These are phyloP conservation scores for Neolentinus lepideus DNA, from an alignment of 1,284 basidiomycete genomes.

Conservation along the genomic window DNA sequence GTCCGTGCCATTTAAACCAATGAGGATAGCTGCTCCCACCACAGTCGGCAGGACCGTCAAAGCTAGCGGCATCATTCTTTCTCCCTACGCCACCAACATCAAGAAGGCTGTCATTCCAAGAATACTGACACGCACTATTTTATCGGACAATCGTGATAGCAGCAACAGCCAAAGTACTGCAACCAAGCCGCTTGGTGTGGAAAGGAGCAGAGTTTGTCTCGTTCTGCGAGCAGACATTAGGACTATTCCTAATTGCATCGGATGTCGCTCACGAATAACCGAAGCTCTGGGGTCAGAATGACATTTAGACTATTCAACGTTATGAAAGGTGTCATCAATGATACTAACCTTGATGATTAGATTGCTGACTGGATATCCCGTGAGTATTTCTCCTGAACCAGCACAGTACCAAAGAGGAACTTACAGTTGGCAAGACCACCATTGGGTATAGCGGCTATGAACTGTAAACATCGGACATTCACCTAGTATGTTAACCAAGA, in stretches of 20 bases:
- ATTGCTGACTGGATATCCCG: slow-evolving; percentile 39
- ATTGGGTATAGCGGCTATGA: slow-evolving; percentile 52
- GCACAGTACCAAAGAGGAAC: slow-evolving; percentile 13
- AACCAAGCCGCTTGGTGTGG: slow-evolving; percentile 50
- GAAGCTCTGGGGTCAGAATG: slow-evolving; percentile 25
- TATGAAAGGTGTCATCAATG: not conserved
- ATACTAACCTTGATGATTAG: slow-evolving; percentile 41
- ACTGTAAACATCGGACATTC: slow-evolving; percentile 9
- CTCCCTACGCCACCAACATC: slow-evolving; percentile 27
- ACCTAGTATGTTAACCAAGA: slow-evolving; percentile 6
- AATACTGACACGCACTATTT: slow-evolving; percentile 30
- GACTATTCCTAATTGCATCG: not conserved
- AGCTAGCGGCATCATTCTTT: slow-evolving; percentile 59
- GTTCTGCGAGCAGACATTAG: slow-evolving; percentile 29
- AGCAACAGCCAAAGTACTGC: slow-evolving; percentile 39
- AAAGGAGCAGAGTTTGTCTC: slow-evolving; percentile 55
- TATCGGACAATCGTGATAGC: slow-evolving; percentile 61
- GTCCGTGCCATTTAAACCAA: slow-evolving; percentile 43
- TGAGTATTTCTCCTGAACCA: not conserved
- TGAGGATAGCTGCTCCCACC: slow-evolving; percentile 49
- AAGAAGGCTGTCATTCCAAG: no score
- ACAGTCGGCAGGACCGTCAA: slow-evolving; percentile 57
- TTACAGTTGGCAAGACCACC: slow-evolving; percentile 58
- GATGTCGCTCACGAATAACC: slow-evolving; percentile 46
- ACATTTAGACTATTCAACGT: not conserved